These are phyloP conservation scores for rapeseed (Brassica napus) DNA, from an alignment of 345 rosid species.

Conservation along the genomic window Da-Ae NC_063442.1:44496001-44496500, in stretches of 20 bases:
- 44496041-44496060: constrained; percentile 13
- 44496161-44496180: constrained; percentile 31
- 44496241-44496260: constrained; percentile 15
- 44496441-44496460: not conserved
- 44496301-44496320: constrained; percentile 7
- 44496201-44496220: constrained; percentile 39
- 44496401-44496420: constrained; percentile 10
- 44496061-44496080: constrained; percentile 13
- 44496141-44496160: constrained; percentile 31
- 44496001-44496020: constrained; percentile 29
- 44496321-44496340: constrained; percentile 24
- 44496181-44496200: constrained; percentile 19
- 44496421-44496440: not conserved
- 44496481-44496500: not conserved
- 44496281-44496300: constrained; percentile 8
- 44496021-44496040: constrained; percentile 38
- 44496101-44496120: constrained; percentile 28
- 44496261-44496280: not conserved
- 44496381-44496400: not conserved
- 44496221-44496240: constrained; percentile 39
- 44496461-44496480: not conserved
- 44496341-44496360: constrained; percentile 31
- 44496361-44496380: constrained; percentile 3
- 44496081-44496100: constrained; percentile 37
- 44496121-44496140: not conserved